A percentile compares a stretch with the other conserved stretches of the same genome.
These are phyloP conservation scores for Saksenaea oblongispora DNA, from an alignment of 371 early-diverging fungal species.

Conservation along the genomic window DNA sequence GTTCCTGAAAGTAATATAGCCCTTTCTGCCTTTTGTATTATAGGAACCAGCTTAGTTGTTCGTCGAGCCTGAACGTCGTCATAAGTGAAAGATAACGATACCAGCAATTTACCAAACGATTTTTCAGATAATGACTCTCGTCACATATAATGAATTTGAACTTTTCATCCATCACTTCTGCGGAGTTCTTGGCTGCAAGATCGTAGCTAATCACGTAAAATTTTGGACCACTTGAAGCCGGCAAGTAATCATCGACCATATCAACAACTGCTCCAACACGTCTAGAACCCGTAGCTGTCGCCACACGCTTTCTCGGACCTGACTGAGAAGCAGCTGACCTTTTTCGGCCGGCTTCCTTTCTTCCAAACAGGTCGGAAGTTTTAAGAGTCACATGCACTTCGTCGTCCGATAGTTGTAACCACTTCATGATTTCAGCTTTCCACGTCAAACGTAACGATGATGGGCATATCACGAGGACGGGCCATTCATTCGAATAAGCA, in stretches of 20 bases:
- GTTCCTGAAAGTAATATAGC: slow-evolving; percentile 59
- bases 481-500: slow-evolving; percentile 56
- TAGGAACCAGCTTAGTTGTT: slow-evolving; percentile 45
- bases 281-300: not conserved
- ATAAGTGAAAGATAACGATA: not conserved
- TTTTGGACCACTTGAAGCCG: not conserved
- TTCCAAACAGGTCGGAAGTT: not conserved
- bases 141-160: slow-evolving; percentile 37
- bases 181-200: slow-evolving; percentile 22
- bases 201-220: slow-evolving; percentile 52
- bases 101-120: slow-evolving; percentile 22
- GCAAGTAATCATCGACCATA: not conserved
- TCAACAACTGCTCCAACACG: not conserved
- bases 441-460: slow-evolving; percentile 57
- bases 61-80: slow-evolving; percentile 36
- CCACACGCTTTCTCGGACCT: not conserved
- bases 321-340: not conserved
- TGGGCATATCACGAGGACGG: slow-evolving; percentile 66
- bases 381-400: slow-evolving; percentile 37
- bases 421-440: slow-evolving; percentile 50
- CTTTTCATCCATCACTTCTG: slow-evolving; percentile 32
- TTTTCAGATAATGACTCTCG: slow-evolving; percentile 64
- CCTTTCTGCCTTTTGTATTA: slow-evolving; percentile 41
- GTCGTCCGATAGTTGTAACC: slow-evolving; percentile 38
- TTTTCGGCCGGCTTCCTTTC: not conserved